Base-by-base conservation (phyloP, 2,329 filamentous ascomycete genomes). In the Pseudomassariella vexata region DNA sequence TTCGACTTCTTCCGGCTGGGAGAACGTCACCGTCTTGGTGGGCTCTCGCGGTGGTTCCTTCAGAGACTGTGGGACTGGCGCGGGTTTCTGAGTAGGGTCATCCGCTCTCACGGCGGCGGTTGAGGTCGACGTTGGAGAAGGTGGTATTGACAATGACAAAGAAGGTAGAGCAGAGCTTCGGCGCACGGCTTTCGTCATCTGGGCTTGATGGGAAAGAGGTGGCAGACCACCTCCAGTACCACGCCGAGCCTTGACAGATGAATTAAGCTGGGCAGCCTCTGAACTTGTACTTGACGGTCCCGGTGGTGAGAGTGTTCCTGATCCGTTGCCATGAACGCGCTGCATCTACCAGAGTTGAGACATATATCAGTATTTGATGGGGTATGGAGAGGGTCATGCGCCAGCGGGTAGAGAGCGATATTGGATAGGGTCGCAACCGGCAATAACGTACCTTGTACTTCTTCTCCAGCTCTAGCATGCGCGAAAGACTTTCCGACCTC, bases 401-500 rank as follows among this genome's bases (percentile, higher is more conserved):
- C n/a, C n/a, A n/a, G n/a, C n/a, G n/a, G n/a, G n/a, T 38, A 33
- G 35, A 28, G 35, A 40, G 45, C 37, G 33, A 40, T 34, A 24
- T 33, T 26, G 36, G 32, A 35, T 26, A 40, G 33, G 38, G 48
- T 52, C 42, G 41, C 45, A 49, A 19, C 44, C 41, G 45, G 38
- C 37, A 39, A 39, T 39, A 34, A 49, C 62, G 60, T 60, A 78
- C 75, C 68, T 73, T 75, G 53, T 62, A 66, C 49, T 62, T 63
- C 48, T 69, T 73, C 48, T 79, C 75, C 31, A 78, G 55, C 44
- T 77, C 71, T 29, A 78, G 60, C 73, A 79, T 77, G 37, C 61
- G 65, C 50, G 75, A 64, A 41, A 78, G 66, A 51, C 66, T 74
- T 48, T 65, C 65, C 40, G 61, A 60, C 45, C 59, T 58, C 31